phyloP scores from a whole-genome alignment of 768 basidiomycete species.

The Podaxis rugospora region DNA sequence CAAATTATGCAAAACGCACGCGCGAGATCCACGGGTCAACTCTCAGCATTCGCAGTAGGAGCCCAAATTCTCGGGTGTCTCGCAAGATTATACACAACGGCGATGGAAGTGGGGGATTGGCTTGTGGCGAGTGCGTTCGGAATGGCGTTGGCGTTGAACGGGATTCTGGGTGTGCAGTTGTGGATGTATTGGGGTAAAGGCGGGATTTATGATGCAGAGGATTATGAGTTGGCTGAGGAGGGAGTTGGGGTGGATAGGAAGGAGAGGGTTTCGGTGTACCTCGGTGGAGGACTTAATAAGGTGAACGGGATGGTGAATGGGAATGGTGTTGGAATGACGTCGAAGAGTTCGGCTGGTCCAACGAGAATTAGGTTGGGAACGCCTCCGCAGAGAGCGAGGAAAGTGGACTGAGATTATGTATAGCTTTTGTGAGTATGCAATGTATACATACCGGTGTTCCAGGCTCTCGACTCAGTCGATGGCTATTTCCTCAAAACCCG shows the following conservation, averaged over 20 bases:
- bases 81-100: slow-evolving; percentile 89
- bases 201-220: slow-evolving; percentile 14
- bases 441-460: background rate
- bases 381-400: slow-evolving; percentile 4
- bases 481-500: no score
- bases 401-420: slow-evolving; percentile 2
- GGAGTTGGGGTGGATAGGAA: background rate
- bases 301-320: background rate
- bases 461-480: no score
- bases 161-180: slow-evolving; percentile 78
- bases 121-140: slow-evolving; percentile 82
- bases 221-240: slow-evolving; percentile 9
- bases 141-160: slow-evolving; percentile 75
- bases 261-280: slow-evolving; percentile 9
- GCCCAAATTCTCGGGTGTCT: slow-evolving; percentile 85
- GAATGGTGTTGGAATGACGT: background rate
- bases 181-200: slow-evolving; percentile 77
- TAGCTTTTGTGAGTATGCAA: background rate
- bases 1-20: slow-evolving; percentile 83
- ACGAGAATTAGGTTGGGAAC: slow-evolving; percentile 9
- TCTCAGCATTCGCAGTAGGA: slow-evolving; percentile 88
- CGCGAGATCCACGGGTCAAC: slow-evolving; percentile 80
- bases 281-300: background rate
- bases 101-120: slow-evolving; percentile 79
- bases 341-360: background rate